A percentile compares a stretch with the other conserved stretches of the same genome.
Conservation (phyloP, 2,329 filamentous ascomycete genomes). For the Cadophora gregata region DNA sequence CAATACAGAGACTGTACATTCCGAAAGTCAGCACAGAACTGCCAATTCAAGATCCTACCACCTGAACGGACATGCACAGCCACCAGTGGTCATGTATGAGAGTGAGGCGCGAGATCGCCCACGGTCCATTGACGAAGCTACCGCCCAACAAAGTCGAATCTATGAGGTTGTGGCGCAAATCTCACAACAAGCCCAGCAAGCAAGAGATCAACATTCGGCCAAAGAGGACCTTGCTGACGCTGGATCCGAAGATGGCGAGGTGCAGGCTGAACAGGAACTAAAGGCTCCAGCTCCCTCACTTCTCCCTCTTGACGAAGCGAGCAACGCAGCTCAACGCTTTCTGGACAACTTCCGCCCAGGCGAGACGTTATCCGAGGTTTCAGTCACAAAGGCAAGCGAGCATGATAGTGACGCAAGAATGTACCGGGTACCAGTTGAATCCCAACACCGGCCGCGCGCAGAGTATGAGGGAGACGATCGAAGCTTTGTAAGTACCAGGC, state of each 20-base stretch:
- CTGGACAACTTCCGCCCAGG: slow-evolving; percentile 45
- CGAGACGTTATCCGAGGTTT: slow-evolving; percentile 25
- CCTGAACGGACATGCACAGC: slow-evolving; percentile 28
- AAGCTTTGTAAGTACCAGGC: slow-evolving; percentile 20
- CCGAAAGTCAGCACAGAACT: slow-evolving; percentile 26
- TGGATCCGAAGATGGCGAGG: slow-evolving; percentile 49
- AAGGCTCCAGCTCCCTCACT: slow-evolving; percentile 20
- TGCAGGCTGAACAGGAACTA: slow-evolving; percentile 36
- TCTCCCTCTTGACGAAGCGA: slow-evolving; percentile 38
- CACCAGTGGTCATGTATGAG: neutral
- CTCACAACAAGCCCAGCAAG: slow-evolving; percentile 40
- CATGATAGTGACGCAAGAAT: slow-evolving; percentile 26
- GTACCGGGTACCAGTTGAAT: slow-evolving; percentile 28
- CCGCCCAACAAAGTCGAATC: slow-evolving; percentile 36
- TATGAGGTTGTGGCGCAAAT: slow-evolving; percentile 41
- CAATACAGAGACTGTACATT: slow-evolving; percentile 20
- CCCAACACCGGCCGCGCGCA: slow-evolving; percentile 29
- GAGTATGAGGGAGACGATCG: slow-evolving; percentile 30
- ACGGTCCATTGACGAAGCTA: slow-evolving; percentile 29
- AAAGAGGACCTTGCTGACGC: slow-evolving; percentile 37
- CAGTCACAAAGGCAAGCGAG: slow-evolving; percentile 30
- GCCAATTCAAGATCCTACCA: slow-evolving; percentile 31
- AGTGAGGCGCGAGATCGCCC: slow-evolving; percentile 7
- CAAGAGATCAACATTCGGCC: slow-evolving; percentile 29
- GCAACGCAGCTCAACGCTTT: slow-evolving; percentile 48